A percentile compares a stretch with the other conserved stretches of the same genome.
These are phyloP conservation scores for Plectranthus barbatus DNA, from an alignment of 257 asterid species.

Conservation along the genomic window DNA sequence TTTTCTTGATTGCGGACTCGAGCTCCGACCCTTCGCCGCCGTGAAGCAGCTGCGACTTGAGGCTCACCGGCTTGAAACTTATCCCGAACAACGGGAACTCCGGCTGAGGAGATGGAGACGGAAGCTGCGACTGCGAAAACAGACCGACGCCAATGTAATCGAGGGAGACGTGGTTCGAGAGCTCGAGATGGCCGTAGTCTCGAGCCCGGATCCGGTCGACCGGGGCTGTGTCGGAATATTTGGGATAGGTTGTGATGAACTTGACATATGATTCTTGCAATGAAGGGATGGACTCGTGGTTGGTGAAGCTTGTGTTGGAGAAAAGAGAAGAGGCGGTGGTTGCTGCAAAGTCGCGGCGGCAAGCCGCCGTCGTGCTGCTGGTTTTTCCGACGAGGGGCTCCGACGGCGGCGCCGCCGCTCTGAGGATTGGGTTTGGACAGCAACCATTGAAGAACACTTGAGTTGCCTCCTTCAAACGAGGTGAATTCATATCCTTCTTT, in stretches of 20 bases:
- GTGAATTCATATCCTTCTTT: conserved; percentile 31
- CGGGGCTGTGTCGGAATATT: conserved; percentile 47
- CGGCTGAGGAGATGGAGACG: conserved; percentile 25
- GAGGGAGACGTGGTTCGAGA: conserved; percentile 58
- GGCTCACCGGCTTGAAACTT: conserved; percentile 53
- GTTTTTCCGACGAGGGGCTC: conserved; percentile 16
- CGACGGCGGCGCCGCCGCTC: conserved; percentile 8
- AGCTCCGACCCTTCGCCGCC: conserved; percentile 55
- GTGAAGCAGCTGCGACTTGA: conserved; percentile 56
- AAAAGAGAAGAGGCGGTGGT: conserved; percentile 52
- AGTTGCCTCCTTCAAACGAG: conserved; percentile 38
- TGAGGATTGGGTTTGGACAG: conserved; percentile 38
- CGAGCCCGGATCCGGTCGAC: conserved; percentile 64
- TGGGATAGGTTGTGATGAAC: conserved; percentile 60
- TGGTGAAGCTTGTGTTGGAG: conserved; percentile 57
- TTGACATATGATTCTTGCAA: conserved; percentile 50
- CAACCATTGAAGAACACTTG: conserved; percentile 43
- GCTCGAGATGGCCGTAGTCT: conserved; percentile 57
- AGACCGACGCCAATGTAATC: conserved; percentile 88
- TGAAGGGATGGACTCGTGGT: conserved; percentile 77
- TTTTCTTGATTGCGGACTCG: conserved; percentile 55
- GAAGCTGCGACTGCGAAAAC: conserved; percentile 59
- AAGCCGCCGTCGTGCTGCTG: conserved; percentile 46
- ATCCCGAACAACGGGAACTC: conserved; percentile 44
- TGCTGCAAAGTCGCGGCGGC: conserved; percentile 46